These are phyloP conservation scores for Volvox carteri DNA, from an alignment of 163 green algal species.

Conservation along the genomic window DNA sequence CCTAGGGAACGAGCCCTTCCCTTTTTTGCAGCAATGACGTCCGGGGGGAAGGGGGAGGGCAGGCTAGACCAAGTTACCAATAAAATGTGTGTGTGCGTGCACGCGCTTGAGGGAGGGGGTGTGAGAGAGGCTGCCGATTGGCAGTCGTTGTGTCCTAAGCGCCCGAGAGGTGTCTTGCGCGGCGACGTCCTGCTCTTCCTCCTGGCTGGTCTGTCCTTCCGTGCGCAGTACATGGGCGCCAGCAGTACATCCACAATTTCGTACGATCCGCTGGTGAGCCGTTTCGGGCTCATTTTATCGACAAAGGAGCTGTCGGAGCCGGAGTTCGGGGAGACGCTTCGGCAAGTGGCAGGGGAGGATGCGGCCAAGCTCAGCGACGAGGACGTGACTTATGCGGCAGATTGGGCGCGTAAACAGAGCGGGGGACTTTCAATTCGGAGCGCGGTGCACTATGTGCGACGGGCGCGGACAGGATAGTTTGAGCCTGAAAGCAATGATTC, in stretches of 20 bases:
- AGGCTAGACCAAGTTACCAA: no score
- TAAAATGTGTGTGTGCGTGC: no score
- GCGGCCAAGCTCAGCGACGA: background rate
- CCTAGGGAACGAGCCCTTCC: no score
- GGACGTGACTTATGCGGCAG: slow-evolving; percentile 34
- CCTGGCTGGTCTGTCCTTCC: no score
- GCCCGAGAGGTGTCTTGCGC: no score
- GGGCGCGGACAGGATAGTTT: slow-evolving; percentile 7
- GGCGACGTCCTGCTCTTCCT: no score
- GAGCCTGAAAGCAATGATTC: no score
- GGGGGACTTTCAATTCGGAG: slow-evolving; percentile 51
- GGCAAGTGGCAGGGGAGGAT: slow-evolving; percentile 44
- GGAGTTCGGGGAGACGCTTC: slow-evolving; percentile 46
- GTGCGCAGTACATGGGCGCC: slow-evolving; percentile 63
- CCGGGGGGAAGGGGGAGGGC: no score
- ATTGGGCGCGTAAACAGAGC: slow-evolving; percentile 43
- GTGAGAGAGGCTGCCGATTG: no score
- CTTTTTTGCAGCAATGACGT: no score
- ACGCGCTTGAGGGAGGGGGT: no score
- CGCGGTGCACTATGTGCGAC: slow-evolving; percentile 39
- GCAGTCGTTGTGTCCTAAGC: no score
- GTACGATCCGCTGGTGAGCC: slow-evolving; percentile 63
- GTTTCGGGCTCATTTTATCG: slow-evolving; percentile 65
- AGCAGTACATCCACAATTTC: slow-evolving; percentile 57
- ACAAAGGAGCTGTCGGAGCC: slow-evolving; percentile 52